Evolutionary conservation across 805 yeast genomes (phyloP).

Genomic region (Candida railenensis): DNA sequence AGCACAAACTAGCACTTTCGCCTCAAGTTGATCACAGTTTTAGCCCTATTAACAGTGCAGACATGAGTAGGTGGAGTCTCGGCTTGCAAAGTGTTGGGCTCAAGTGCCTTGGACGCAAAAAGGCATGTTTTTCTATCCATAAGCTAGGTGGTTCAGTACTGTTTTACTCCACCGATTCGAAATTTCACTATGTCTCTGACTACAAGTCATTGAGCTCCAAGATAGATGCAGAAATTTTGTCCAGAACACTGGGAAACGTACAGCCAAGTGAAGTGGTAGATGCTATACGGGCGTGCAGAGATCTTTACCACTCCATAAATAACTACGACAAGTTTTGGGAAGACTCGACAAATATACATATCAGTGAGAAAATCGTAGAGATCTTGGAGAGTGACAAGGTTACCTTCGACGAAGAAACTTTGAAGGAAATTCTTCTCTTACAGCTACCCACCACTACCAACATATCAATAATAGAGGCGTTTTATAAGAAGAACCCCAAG

Average conservation of each 20-base stretch:
- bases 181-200: slow-evolving; percentile 11
- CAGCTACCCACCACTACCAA: slow-evolving; percentile 31
- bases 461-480: slow-evolving; percentile 26
- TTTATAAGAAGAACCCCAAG: slow-evolving; percentile 23
- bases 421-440: slow-evolving; percentile 28
- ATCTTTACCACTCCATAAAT: slow-evolving; percentile 15
- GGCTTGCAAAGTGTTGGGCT: neutral
- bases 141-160: neutral
- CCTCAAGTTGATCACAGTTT: no score
- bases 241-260: slow-evolving; percentile 3
- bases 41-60: no score
- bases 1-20: no score
- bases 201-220: slow-evolving; percentile 11
- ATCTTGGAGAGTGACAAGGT: slow-evolving; percentile 19
- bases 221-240: slow-evolving; percentile 8
- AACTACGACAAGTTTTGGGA: slow-evolving; percentile 23
- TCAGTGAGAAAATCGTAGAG: slow-evolving; percentile 18
- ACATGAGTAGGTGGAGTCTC: neutral
- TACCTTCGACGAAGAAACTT: slow-evolving; percentile 20
- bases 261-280: slow-evolving; percentile 9
- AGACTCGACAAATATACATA: slow-evolving; percentile 18
- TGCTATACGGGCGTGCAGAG: slow-evolving; percentile 23
- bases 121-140: neutral
- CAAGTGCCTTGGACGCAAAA: neutral
- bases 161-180: neutral